Conservation (phyloP, 306 rosid genomes). For the Quercus wislizeni region DNA sequence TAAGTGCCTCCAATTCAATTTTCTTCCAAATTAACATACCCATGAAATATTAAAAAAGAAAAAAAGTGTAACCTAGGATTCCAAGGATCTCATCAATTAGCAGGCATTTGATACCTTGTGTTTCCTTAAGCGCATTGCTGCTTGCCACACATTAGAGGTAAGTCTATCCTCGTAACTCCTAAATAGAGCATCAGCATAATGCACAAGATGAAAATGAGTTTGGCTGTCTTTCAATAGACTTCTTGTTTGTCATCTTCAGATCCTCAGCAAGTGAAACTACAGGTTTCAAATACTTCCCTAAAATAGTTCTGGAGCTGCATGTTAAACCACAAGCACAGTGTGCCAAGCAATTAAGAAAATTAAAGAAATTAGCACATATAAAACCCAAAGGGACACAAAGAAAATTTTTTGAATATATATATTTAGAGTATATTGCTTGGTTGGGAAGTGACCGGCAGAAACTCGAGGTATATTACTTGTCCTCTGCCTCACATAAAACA, state of each 20-base stretch:
- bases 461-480: too few relatives aligned
- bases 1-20: constrained; percentile 77
- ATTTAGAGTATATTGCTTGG: not conserved
- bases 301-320: constrained; percentile 90
- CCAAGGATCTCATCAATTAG: not conserved
- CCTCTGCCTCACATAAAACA: constrained; percentile 1
- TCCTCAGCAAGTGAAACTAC: constrained; percentile 76
- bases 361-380: constrained; percentile 12
- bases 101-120: constrained; percentile 58
- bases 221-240: constrained; percentile 59
- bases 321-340: constrained; percentile 10
- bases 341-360: not conserved
- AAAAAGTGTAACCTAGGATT: constrained; percentile 5
- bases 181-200: constrained; percentile 86
- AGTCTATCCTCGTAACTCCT: constrained; percentile 89
- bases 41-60: constrained; percentile 7
- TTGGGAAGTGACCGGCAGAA: too few relatives aligned
- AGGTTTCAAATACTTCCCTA: constrained; percentile 83
- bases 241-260: constrained; percentile 49
- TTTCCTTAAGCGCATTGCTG: constrained; percentile 81
- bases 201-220: constrained; percentile 84
- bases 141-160: constrained; percentile 83
- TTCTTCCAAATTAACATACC: constrained; percentile 45
- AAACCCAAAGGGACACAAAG: not conserved
- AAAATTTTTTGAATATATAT: constrained; percentile 10